Evolutionary conservation across 1,284 basidiomycete species (phyloP).

Genomic region (Malassezia pachydermatis): DNA sequence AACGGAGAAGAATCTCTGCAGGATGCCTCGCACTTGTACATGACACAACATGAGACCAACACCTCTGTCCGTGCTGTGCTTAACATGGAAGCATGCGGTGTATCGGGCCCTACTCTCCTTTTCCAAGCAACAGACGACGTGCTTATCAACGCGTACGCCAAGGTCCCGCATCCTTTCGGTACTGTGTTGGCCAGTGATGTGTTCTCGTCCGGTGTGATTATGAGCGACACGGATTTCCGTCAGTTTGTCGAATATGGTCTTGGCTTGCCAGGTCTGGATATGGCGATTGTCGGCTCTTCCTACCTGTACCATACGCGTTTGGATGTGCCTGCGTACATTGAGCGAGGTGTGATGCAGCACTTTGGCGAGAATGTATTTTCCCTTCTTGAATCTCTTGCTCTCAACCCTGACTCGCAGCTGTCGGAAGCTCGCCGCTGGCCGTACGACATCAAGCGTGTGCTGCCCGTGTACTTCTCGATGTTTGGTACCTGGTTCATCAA

Average conservation of each 20-base stretch:
- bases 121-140: constrained; percentile 91
- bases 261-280: constrained; percentile 54
- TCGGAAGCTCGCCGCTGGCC: constrained; percentile 21
- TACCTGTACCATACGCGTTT: constrained; percentile 86
- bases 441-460: constrained; percentile 50
- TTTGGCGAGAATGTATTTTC: constrained; percentile 85
- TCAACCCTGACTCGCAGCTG: constrained; percentile 39
- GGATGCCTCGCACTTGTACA: constrained; percentile 69
- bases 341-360: constrained; percentile 68
- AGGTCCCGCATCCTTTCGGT: constrained; percentile 78
- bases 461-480: constrained; percentile 58
- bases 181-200: constrained; percentile 87
- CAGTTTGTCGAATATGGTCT: constrained; percentile 81
- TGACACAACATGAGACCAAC: constrained; percentile 41
- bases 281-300: constrained; percentile 84
- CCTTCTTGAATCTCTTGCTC: constrained; percentile 62
- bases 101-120: constrained; percentile 73
- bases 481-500: constrained; percentile 50
- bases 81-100: constrained; percentile 88
- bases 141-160: constrained; percentile 82
- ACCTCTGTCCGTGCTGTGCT: constrained; percentile 71
- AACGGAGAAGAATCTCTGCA: constrained; percentile 79
- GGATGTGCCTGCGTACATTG: constrained; percentile 71
- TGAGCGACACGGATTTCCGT: constrained; percentile 53
- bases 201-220: constrained; percentile 79